Base-by-base conservation (phyloP, 2,329 filamentous ascomycete genomes). In the Penicillium olsonii region DNA sequence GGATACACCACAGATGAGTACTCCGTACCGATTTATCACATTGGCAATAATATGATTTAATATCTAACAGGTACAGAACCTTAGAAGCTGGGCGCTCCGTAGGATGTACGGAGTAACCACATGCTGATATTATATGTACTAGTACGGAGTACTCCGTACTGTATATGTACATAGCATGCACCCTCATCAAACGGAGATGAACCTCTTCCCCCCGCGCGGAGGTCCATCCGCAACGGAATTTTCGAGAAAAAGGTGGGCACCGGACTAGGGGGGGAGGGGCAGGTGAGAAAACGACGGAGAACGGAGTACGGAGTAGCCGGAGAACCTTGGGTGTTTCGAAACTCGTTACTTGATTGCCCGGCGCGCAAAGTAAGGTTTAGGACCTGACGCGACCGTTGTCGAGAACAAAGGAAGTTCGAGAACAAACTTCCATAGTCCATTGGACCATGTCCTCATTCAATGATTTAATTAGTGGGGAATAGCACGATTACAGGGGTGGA, bases 161-260 rank as follows among this genome's bases (percentile, higher is more conserved):
- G 9, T 8, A 14, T 47, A 47, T n/a, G n/a, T n/a, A n/a, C n/a
- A n/a, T n/a, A n/a, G n/a, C n/a, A n/a, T n/a, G n/a, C n/a, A n/a
- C n/a, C n/a, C 39, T 33, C 33, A 14, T 34, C 38, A 17, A 18
- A 34, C 43, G 43, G 37, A 49, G 40, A 39, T 33, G 12, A 5
- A 15, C 37, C 27, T n/a, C 18, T 31, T 42, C 39, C 39, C 45
- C 50, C 46, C 43, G 45, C 55, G 48, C 50, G 48, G 57, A 53
- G 37, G 42, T 40, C 9, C 44, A 45, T 52, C 49, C 37, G 45
- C 22, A 5, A 4, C 38, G 24, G 55, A 61, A 60, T 57, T 61
- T 61, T 61, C 59, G 59, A 53, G 59, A 61, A 61, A 35, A 41
- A 50, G 47, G 57, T 55, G 58, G 50, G 44, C 50, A 56, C 46